These are phyloP conservation scores for Diaporthe velutina DNA, from an alignment of 2,329 filamentous ascomycete genomes.

Conservation along the genomic window DNA sequence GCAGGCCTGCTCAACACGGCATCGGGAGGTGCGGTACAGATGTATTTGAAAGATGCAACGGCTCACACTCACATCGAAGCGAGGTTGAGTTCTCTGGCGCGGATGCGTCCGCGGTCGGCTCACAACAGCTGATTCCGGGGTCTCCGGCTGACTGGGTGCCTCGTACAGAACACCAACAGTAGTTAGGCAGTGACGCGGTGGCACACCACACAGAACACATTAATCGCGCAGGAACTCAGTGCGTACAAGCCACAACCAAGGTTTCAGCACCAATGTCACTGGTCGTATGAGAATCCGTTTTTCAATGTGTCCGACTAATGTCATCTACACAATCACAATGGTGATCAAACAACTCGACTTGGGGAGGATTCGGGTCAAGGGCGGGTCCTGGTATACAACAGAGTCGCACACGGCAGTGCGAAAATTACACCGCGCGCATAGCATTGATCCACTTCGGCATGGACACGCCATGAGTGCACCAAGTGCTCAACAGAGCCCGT, in stretches of 20 bases:
- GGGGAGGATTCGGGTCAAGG: not conserved
- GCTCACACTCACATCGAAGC: not conserved
- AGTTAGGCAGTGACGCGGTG: not conserved
- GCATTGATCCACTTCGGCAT: not conserved
- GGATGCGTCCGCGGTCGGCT: not conserved
- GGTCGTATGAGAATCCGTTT: not conserved
- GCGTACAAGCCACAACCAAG: not conserved
- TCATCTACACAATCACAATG: not conserved
- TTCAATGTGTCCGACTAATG: too few relatives aligned
- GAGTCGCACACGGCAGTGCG: not conserved
- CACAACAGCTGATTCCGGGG: conserved; percentile 14
- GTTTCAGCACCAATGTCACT: not conserved
- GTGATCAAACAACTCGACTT: not conserved
- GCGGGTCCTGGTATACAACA: not conserved
- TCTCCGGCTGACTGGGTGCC: conserved; percentile 4
- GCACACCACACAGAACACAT: not conserved
- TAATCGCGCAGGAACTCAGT: not conserved
- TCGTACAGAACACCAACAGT: not conserved
- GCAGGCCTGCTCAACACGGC: not conserved
- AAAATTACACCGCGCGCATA: not conserved
- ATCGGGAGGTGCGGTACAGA: not conserved
- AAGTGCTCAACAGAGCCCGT: not conserved
- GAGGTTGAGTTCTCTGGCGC: not conserved
- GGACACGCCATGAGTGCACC: not conserved
- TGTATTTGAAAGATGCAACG: not conserved